These are phyloP conservation scores for Aspergillus terreus DNA, from an alignment of 2,329 filamentous ascomycete genomes.

Conservation along the genomic window DNA sequence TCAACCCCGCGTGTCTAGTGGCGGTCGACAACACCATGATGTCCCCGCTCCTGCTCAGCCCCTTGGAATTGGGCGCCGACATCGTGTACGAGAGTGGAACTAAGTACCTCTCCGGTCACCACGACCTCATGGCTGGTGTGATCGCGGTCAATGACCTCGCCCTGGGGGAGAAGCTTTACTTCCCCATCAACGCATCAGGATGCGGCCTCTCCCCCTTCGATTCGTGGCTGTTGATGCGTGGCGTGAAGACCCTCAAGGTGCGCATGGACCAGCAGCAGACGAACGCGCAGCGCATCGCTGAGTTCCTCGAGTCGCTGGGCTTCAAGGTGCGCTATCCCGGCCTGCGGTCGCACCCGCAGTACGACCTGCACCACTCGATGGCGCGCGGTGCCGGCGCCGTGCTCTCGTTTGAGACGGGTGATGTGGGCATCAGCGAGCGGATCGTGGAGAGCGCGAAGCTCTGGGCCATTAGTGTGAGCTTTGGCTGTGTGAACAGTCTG, in stretches of 20 bases:
- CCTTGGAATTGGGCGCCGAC: constrained; percentile 89
- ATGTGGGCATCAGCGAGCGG: constrained; percentile 75
- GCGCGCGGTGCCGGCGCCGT: constrained; percentile 92
- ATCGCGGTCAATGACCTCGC: constrained; percentile 81
- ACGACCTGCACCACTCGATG: constrained; percentile 93
- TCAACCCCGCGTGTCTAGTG: constrained; percentile 75
- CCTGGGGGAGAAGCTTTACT: constrained; percentile 86
- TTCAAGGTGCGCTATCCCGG: constrained; percentile 96
- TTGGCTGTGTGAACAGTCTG: constrained; percentile 95
- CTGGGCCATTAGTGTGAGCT: constrained; percentile 95
- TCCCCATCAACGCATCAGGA: constrained; percentile 94
- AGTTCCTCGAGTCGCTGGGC: constrained; percentile 84
- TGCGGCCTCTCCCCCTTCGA: constrained; percentile 94
- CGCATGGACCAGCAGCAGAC: constrained; percentile 98
- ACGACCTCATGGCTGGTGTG: constrained; percentile 98
- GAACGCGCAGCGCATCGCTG: constrained; percentile 85
- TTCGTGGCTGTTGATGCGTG: constrained; percentile 90
- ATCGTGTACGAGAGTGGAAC: constrained; percentile 97
- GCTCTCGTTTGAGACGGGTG: constrained; percentile 91
- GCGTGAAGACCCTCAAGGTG: constrained; percentile 93
- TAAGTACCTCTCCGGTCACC: constrained; percentile 95
- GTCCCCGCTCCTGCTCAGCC: constrained; percentile 89
- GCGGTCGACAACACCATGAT: constrained; percentile 99
- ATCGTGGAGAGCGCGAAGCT: constrained; percentile 91
- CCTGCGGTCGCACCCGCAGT: constrained; percentile 90